Conservation (phyloP, 2,329 filamentous ascomycete species). For the Penicillium fuscoglaucum region DNA sequence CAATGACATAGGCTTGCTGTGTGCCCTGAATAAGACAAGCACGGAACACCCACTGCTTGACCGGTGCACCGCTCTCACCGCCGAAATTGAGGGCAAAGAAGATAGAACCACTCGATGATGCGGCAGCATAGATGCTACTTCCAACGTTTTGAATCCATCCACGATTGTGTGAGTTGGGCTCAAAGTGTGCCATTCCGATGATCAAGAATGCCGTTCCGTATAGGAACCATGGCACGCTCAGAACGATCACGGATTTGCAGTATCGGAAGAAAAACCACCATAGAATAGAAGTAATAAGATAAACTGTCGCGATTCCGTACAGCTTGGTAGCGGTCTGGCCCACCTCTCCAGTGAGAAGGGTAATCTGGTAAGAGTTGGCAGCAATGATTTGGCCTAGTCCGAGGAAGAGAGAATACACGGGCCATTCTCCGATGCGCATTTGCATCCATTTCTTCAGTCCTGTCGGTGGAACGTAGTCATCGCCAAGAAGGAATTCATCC, state of each 20-base stretch:
- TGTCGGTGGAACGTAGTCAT: conserved; percentile 57
- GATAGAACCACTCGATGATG: conserved; percentile 62
- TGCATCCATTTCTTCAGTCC: conserved; percentile 58
- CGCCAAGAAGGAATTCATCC: conserved; percentile 59
- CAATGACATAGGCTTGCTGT: conserved; percentile 65
- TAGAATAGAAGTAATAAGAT: conserved; percentile 57
- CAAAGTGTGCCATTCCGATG: conserved; percentile 63
- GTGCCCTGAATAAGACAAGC: conserved; percentile 67
- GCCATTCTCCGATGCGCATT: conserved; percentile 63
- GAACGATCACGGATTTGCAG: conserved; percentile 56
- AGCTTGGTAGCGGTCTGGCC: conserved; percentile 60
- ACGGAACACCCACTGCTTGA: conserved; percentile 66
- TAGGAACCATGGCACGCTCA: conserved; percentile 63
- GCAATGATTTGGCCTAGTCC: conserved; percentile 64
- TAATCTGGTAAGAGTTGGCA: conserved; percentile 68
- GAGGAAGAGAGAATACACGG: conserved; percentile 62
- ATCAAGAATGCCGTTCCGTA: conserved; percentile 65
- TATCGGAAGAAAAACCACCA: conserved; percentile 66
- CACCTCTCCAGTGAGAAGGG: conserved; percentile 63
- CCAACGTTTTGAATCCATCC: conserved; percentile 62
- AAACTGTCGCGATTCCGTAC: conserved; percentile 62
- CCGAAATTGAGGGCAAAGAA: conserved; percentile 69
- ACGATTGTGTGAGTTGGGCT: conserved; percentile 39
- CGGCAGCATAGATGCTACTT: conserved; percentile 62
- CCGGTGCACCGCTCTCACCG: conserved; percentile 61